These are phyloP conservation scores for Stephanodiscus triporus DNA, from an alignment of 108 stramenopile genomes.

Conservation along the genomic window DNA sequence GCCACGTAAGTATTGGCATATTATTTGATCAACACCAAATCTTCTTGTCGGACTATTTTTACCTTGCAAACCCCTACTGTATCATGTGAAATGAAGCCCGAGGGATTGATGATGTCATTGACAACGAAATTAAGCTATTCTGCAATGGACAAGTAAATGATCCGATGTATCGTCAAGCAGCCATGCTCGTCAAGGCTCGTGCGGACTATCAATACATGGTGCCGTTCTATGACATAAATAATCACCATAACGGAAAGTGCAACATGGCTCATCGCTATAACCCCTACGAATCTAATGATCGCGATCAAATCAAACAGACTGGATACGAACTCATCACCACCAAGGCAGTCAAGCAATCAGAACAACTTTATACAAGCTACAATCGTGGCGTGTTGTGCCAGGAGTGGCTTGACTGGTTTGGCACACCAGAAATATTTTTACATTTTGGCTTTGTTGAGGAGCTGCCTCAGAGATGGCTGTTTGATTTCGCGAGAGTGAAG, in stretches of 20 bases:
- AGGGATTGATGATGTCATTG: constrained; percentile 21
- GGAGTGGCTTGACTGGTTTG: constrained; percentile 39
- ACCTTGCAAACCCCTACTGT: background rate
- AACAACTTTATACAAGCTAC: constrained; percentile 69
- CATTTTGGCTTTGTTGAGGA: constrained; percentile 85
- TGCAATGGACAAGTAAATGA: constrained; percentile 45
- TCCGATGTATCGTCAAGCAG: constrained; percentile 38
- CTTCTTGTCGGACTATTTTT: too few relatives aligned
- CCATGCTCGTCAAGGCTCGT: constrained; percentile 59
- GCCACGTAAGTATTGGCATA: constrained; percentile 4
- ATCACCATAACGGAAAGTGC: too few relatives aligned
- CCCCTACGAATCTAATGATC: constrained; percentile 3
- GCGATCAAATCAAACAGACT: constrained; percentile 3
- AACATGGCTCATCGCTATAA: too few relatives aligned
- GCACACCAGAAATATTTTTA: constrained; percentile 67
- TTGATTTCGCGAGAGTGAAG: constrained; percentile 43
- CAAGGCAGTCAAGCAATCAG: constrained; percentile 55
- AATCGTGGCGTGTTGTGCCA: constrained; percentile 69
- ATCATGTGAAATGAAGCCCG: background rate
- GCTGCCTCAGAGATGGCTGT: constrained; percentile 76
- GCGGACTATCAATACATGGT: constrained; percentile 73
- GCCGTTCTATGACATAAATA: constrained; percentile 15
- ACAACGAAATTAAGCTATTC: background rate
- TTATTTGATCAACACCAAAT: too few relatives aligned
- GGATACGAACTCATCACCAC: constrained; percentile 39